phyloP scores from a whole-genome alignment of 2,329 filamentous ascomycete genomes.

The Paraphoma chrysanthemicola region DNA sequence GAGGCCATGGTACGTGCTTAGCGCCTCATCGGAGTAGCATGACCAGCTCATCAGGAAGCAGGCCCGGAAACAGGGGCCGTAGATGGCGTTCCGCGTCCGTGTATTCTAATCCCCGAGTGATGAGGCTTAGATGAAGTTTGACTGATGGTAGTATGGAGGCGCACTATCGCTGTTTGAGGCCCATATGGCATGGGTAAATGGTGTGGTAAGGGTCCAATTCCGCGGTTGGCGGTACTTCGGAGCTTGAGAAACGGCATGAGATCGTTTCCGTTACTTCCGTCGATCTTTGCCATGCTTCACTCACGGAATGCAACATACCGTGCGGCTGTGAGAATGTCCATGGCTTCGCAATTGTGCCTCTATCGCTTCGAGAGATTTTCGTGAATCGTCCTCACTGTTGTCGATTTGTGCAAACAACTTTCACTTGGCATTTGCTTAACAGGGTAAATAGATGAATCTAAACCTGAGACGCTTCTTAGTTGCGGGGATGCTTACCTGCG shows the following conservation, averaged over 20 bases:
- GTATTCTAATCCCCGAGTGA: constrained; percentile 31
- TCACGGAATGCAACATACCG: too few relatives aligned
- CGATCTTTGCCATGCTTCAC: too few relatives aligned
- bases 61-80: constrained; percentile 42
- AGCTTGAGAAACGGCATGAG: too few relatives aligned
- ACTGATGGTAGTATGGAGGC: constrained; percentile 26
- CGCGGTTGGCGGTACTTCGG: constrained; percentile 22
- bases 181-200: constrained; percentile 27
- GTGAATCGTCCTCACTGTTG: too few relatives aligned
- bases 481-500: constrained; percentile 22
- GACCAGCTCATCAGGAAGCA: constrained; percentile 41
- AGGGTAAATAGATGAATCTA: constrained; percentile 31
- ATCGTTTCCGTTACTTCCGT: too few relatives aligned
- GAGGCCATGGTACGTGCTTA: not conserved
- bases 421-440: too few relatives aligned
- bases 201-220: constrained; percentile 18
- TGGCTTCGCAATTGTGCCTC: too few relatives aligned
- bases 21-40: constrained; percentile 8
- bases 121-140: constrained; percentile 41
- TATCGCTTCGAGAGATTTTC: too few relatives aligned
- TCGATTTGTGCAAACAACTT: too few relatives aligned
- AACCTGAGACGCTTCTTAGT: constrained; percentile 35
- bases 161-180: constrained; percentile 30
- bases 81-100: constrained; percentile 37
- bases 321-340: too few relatives aligned